Conservation (phyloP, 306 rosid genomes). For the Citrullus mucosospermus region DNA sequence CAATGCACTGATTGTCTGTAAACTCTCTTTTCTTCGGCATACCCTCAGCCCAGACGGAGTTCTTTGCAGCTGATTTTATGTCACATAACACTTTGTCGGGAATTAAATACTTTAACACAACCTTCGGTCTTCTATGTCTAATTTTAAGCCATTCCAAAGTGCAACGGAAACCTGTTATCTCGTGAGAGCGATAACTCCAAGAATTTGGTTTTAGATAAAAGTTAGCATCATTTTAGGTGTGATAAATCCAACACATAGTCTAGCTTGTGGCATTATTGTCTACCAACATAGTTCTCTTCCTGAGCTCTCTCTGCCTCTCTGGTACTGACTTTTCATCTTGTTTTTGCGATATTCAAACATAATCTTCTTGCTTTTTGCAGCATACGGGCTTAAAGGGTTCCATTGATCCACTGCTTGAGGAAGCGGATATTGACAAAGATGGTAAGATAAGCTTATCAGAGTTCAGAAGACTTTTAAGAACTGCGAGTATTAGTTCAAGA, state of each 20-base stretch:
- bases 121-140: not conserved
- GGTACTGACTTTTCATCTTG: not conserved
- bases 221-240: not conserved
- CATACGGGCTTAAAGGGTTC: conserved; percentile 86
- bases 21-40: not conserved
- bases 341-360: not conserved
- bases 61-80: not conserved
- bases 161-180: not conserved
- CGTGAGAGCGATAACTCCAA: not conserved
- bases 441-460: conserved; percentile 88
- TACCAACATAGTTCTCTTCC: not conserved
- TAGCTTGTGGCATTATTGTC: not conserved
- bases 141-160: not conserved
- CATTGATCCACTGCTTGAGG: conserved; percentile 79
- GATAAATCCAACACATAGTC: not conserved
- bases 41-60: not conserved
- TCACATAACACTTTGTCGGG: not conserved
- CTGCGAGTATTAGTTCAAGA: conserved; percentile 77
- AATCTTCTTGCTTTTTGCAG: conserved; percentile 24
- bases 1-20: not conserved
- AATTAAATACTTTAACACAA: not conserved
- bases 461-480: conserved; percentile 81
- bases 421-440: conserved; percentile 91
- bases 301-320: not conserved
- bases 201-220: not conserved